phyloP scores from a whole-genome alignment of 1,139 yeast species.

The Suhomyces wounanorum region DNA sequence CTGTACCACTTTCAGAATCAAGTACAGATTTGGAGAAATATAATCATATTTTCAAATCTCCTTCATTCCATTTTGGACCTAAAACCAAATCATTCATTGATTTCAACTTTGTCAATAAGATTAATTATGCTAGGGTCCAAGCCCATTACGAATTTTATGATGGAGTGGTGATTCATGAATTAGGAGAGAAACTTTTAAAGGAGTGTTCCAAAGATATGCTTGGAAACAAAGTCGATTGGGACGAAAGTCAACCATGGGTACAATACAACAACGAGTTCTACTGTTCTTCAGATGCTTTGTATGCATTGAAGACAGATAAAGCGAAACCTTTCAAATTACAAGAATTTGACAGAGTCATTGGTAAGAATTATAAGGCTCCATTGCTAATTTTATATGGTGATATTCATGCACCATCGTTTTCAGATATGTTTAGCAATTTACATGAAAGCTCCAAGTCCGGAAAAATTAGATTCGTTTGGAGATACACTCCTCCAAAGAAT shows the following conservation, averaged over 20 bases:
- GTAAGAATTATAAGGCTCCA: conserved; percentile 44
- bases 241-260: conserved; percentile 46
- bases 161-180: conserved; percentile 26
- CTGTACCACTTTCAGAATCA: conserved; percentile 12
- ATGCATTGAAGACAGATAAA: conserved; percentile 58
- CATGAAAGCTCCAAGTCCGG: conserved; percentile 62
- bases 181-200: conserved; percentile 19
- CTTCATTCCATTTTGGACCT: conserved; percentile 21
- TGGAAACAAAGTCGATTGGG: conserved; percentile 28
- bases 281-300: conserved; percentile 68
- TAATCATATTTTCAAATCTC: conserved; percentile 32
- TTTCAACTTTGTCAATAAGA: conserved; percentile 53
- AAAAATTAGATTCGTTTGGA: conserved; percentile 72
- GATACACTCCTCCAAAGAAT: conserved; percentile 52
- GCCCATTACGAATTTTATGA: conserved; percentile 60
- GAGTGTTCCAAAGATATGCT: conserved; percentile 40
- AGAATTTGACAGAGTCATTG: conserved; percentile 64
- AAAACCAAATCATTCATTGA: conserved; percentile 38
- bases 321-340: conserved; percentile 25
- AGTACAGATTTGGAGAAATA: conserved; percentile 37
- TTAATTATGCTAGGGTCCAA: conserved; percentile 61
- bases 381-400: conserved; percentile 53
- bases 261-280: conserved; percentile 53
- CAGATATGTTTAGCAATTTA: conserved; percentile 58
- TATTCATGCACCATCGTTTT: conserved; percentile 48